Percentiles rank a stretch among this genome's conserved stretches.
Evolutionary conservation across 2,329 filamentous ascomycete species (phyloP).

Genomic region (Drechslerella dactyloides): DNA sequence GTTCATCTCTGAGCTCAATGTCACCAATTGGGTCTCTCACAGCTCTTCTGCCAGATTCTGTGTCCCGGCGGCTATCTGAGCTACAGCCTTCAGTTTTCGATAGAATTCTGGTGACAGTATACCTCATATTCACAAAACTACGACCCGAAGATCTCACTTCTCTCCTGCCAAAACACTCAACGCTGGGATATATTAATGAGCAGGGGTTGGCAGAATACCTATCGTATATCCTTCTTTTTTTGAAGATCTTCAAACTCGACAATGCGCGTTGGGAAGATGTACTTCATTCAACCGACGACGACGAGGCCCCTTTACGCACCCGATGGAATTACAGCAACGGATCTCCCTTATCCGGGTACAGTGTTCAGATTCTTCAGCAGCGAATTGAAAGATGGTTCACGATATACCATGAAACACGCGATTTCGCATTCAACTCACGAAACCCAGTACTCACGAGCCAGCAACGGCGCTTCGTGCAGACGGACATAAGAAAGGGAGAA

Average conservation of each 20-base stretch:
- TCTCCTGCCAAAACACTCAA: slow-evolving; percentile 31
- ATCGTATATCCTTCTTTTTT: slow-evolving; percentile 51
- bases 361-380: slow-evolving; percentile 18
- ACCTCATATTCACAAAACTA: slow-evolving; percentile 51
- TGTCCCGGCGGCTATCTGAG: slow-evolving; percentile 10
- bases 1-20: slow-evolving; percentile 7
- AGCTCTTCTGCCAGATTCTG: slow-evolving; percentile 14
- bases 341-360: slow-evolving; percentile 30
- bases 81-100: slow-evolving; percentile 8
- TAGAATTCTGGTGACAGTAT: slow-evolving; percentile 51
- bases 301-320: too few relatives aligned
- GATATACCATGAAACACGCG: slow-evolving; percentile 5
- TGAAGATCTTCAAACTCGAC: slow-evolving; percentile 47
- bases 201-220: slow-evolving; percentile 51
- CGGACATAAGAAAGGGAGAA: slow-evolving; percentile 47
- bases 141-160: slow-evolving; percentile 42
- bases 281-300: slow-evolving; percentile 14
- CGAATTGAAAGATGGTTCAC: slow-evolving; percentile 34
- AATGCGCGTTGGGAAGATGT: slow-evolving; percentile 5
- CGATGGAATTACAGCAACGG: slow-evolving; percentile 7
- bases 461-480: slow-evolving; percentile 50
- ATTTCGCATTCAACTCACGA: not conserved
- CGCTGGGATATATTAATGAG: slow-evolving; percentile 22
- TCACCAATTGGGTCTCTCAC: slow-evolving; percentile 4
- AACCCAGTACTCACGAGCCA: slow-evolving; percentile 46